Conservation (phyloP, 306 rosid species). For the Fragaria ananassa region DNA sequence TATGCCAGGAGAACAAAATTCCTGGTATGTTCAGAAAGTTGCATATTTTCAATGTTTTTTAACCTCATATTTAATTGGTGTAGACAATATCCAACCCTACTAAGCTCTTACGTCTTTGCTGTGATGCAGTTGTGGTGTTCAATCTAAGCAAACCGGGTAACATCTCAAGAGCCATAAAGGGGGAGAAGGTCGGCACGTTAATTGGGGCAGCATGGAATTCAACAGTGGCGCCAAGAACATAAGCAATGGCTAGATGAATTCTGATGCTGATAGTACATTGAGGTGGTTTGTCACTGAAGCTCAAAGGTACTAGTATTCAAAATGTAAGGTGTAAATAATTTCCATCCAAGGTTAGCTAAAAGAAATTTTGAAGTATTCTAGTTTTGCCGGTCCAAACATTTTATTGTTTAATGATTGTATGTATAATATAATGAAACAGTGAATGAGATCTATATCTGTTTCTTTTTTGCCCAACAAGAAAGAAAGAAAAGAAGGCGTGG, state of each 20-base stretch:
- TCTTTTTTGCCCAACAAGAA: neutral
- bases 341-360: neutral
- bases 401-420: neutral
- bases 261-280: neutral
- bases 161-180: slow-evolving; percentile 81
- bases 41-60: neutral
- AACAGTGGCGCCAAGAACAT: slow-evolving; percentile 39
- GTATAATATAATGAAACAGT: neutral
- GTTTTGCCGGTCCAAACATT: neutral
- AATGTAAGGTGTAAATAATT: neutral
- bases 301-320: neutral
- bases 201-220: slow-evolving; percentile 65
- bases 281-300: slow-evolving; percentile 15
- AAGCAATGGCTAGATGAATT: slow-evolving; percentile 11
- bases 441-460: neutral
- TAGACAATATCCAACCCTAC: neutral
- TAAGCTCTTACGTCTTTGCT: neutral
- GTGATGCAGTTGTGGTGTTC: slow-evolving; percentile 81
- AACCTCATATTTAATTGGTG: neutral
- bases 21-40: slow-evolving; percentile 58
- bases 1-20: slow-evolving; percentile 92
- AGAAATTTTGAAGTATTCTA: neutral
- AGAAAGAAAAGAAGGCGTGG: neutral
- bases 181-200: slow-evolving; percentile 85
- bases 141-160: slow-evolving; percentile 82